Percentiles rank a stretch among this genome's conserved stretches.
phyloP scores from a whole-genome alignment of 306 rosid genomes.

The Castanea sativa region DNA sequence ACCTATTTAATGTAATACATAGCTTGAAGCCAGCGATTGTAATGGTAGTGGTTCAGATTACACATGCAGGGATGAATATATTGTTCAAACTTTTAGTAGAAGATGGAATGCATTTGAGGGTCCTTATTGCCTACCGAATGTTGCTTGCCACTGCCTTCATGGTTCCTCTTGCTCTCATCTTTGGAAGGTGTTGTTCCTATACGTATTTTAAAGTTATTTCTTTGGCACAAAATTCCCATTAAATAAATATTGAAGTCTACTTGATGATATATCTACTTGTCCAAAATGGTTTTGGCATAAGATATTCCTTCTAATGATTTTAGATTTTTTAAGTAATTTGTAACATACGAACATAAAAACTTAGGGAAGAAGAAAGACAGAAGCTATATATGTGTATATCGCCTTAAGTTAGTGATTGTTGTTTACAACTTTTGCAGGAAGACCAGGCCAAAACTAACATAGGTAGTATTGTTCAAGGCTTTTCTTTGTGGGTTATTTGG shows the following conservation, averaged over 20 bases:
- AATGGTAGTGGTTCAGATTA: conserved; percentile 43
- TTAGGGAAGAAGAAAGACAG: too few relatives aligned
- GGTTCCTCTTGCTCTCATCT: conserved; percentile 40
- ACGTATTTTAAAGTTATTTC: neutral
- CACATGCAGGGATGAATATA: conserved; percentile 27
- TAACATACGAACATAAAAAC: too few relatives aligned
- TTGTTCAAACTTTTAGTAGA: conserved; percentile 28
- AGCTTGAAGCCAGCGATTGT: conserved; percentile 34
- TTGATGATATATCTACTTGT: too few relatives aligned
- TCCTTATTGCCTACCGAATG: conserved; percentile 47
- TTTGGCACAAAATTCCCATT: neutral
- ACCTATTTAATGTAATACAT: conserved; percentile 7
- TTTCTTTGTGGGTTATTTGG: conserved; percentile 61
- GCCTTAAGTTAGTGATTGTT: neutral
- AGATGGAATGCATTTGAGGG: conserved; percentile 36
- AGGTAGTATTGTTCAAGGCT: conserved; percentile 45
- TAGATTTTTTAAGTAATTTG: too few relatives aligned
- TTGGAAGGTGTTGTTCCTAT: conserved; percentile 15
- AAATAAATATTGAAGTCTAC: too few relatives aligned
- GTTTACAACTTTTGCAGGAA: conserved; percentile 27
- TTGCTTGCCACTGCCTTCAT: conserved; percentile 37
- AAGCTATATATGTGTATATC: neutral
- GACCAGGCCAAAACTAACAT: conserved; percentile 44
- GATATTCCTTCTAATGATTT: too few relatives aligned
- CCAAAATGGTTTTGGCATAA: too few relatives aligned